Evolutionary conservation across 352 stramenopile species (phyloP).

Genomic region (Pythium scleroteichum): DNA sequence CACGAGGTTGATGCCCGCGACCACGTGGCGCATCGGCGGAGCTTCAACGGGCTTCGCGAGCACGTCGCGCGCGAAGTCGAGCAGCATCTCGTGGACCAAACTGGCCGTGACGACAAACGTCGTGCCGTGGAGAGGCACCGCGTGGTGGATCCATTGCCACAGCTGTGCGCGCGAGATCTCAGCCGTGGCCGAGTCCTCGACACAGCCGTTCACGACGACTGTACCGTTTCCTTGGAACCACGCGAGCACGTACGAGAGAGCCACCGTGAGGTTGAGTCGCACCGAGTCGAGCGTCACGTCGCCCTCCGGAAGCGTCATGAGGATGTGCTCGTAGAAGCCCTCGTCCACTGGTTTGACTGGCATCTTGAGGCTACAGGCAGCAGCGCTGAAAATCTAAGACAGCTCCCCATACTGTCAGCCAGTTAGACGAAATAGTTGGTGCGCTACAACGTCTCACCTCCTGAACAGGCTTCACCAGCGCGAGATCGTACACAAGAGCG

Average conservation of each 20-base stretch:
- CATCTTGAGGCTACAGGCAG: background rate
- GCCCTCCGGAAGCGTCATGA: constrained; percentile 55
- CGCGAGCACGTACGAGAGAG: constrained; percentile 89
- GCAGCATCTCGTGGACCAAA: constrained; percentile 54
- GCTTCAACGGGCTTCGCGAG: constrained; percentile 14
- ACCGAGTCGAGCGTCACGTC: constrained; percentile 83
- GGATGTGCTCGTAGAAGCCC: constrained; percentile 37
- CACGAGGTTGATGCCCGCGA: constrained; percentile 54
- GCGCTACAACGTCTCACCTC: constrained; percentile 23
- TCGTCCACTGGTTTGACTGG: constrained; percentile 22
- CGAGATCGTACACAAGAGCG: constrained; percentile 93
- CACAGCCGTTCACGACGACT: constrained; percentile 90
- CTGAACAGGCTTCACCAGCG: constrained; percentile 74
- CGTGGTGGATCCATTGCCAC: constrained; percentile 83
- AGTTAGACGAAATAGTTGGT: no score
- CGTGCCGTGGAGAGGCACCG: constrained; percentile 38
- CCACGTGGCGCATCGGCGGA: constrained; percentile 35
- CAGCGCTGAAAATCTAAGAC: constrained; percentile 4
- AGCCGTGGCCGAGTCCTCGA: constrained; percentile 94
- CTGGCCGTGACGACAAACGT: constrained; percentile 35
- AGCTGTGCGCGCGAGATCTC: constrained; percentile 94
- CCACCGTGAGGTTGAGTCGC: constrained; percentile 84
- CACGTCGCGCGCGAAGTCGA: constrained; percentile 36
- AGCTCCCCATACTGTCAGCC: constrained; percentile 11
- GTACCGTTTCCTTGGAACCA: constrained; percentile 91